Evolutionary conservation across 2,329 filamentous ascomycete species (phyloP).

Genomic region (Phialocephala subalpina): DNA sequence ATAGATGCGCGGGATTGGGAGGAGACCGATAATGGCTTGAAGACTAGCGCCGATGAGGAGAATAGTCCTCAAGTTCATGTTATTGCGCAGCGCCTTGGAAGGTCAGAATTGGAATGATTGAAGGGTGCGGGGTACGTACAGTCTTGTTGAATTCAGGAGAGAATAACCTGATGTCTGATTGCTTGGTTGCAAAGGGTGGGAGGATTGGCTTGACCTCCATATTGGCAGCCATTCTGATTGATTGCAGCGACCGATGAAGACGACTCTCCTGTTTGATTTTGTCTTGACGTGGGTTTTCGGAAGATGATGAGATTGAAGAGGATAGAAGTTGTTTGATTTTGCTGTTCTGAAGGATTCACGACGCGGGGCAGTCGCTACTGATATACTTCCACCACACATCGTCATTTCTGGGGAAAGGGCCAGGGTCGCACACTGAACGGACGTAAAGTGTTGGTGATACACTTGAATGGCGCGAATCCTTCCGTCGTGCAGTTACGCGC

Average conservation of each 20-base stretch:
- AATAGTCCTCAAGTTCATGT: conserved; percentile 25
- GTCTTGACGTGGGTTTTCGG: neutral
- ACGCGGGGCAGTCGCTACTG: neutral
- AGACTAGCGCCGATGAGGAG: conserved; percentile 33
- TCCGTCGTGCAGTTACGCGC: neutral
- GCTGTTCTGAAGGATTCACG: neutral
- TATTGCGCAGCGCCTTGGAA: conserved; percentile 18
- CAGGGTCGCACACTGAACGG: neutral
- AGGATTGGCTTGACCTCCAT: conserved; percentile 10
- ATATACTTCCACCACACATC: neutral
- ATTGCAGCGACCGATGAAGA: neutral
- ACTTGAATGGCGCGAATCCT: neutral
- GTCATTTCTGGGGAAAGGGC: neutral
- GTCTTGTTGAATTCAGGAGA: neutral
- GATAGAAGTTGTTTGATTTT: neutral
- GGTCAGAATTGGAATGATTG: neutral
- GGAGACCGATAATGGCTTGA: conserved; percentile 26
- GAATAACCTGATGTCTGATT: neutral
- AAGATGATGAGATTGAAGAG: neutral
- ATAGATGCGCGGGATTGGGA: conserved; percentile 29
- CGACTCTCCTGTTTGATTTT: neutral
- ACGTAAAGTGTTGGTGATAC: neutral
- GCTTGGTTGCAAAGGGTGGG: neutral
- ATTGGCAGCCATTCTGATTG: neutral
- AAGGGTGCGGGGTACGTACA: conserved; percentile 1